Evolutionary conservation across 352 stramenopile genomes (phyloP).

Genomic region (Thalassiosira sp.): DNA sequence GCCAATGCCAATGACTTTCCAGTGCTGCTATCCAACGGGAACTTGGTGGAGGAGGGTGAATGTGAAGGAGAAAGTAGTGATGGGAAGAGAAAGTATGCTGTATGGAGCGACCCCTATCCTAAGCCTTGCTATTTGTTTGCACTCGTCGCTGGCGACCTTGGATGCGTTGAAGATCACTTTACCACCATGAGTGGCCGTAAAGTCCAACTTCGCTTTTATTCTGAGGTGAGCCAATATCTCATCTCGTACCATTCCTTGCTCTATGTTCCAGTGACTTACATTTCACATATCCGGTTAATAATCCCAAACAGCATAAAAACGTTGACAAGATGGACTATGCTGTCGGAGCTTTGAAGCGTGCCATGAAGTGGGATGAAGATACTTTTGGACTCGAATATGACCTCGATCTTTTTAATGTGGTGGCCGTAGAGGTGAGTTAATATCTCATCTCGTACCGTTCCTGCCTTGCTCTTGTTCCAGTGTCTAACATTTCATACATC

Average conservation of each 20-base stretch:
- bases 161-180: slow-evolving; percentile 74
- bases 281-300: no score
- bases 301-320: slow-evolving; percentile 84
- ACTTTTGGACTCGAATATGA: slow-evolving; percentile 90
- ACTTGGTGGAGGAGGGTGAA: slow-evolving; percentile 80
- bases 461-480: no score
- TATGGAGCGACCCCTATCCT: slow-evolving; percentile 87
- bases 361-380: slow-evolving; percentile 89
- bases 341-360: slow-evolving; percentile 84
- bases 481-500: no score
- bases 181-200: slow-evolving; percentile 75
- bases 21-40: slow-evolving; percentile 87
- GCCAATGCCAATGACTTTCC: slow-evolving; percentile 79
- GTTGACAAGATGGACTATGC: slow-evolving; percentile 84
- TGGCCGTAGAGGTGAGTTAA: slow-evolving; percentile 86
- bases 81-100: slow-evolving; percentile 73
- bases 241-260: no score
- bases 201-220: slow-evolving; percentile 84
- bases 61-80: slow-evolving; percentile 49
- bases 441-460: no score
- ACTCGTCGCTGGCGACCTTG: slow-evolving; percentile 79
- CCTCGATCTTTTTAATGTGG: slow-evolving; percentile 87
- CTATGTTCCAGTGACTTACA: no score
- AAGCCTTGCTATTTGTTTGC: slow-evolving; percentile 90
- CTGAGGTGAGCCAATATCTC: no score